Conservation (phyloP, 805 yeast species). For the Myxozyma neglecta region DNA sequence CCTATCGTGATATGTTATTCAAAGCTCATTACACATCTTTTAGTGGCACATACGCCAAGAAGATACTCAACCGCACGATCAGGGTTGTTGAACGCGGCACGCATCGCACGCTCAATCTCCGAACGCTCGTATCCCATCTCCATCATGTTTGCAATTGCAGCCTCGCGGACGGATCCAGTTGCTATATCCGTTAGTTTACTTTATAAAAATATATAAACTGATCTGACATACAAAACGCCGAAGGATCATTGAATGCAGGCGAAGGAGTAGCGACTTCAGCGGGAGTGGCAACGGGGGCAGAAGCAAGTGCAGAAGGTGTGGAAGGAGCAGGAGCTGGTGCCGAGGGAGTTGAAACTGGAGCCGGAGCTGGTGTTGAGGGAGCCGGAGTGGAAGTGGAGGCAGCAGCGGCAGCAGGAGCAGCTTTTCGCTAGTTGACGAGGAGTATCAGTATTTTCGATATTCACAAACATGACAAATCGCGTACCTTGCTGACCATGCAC, state of each 20-base stretch:
- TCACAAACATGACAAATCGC: not conserved
- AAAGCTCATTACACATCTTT: not conserved
- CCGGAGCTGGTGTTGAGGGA: slow-evolving; percentile 13
- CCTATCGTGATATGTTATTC: slow-evolving; percentile 41
- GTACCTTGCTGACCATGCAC: slow-evolving; percentile 74
- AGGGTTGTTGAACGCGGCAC: slow-evolving; percentile 96
- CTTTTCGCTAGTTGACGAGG: slow-evolving; percentile 5
- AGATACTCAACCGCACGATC: slow-evolving; percentile 97
- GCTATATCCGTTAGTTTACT: slow-evolving; percentile 42
- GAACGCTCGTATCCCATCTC: slow-evolving; percentile 94
- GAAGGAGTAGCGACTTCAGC: slow-evolving; percentile 34
- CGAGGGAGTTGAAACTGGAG: slow-evolving; percentile 32
- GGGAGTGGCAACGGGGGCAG: slow-evolving; percentile 29
- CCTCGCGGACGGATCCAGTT: slow-evolving; percentile 73
- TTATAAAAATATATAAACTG: slow-evolving; percentile 28
- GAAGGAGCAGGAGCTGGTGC: slow-evolving; percentile 28
- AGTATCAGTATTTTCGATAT: not conserved
- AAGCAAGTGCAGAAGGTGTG: slow-evolving; percentile 31
- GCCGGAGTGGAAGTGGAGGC: slow-evolving; percentile 21
- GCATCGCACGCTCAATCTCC: slow-evolving; percentile 84
- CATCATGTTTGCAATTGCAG: slow-evolving; percentile 77
- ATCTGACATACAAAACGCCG: slow-evolving; percentile 37
- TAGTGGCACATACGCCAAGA: slow-evolving; percentile 48
- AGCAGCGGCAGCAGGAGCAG: slow-evolving; percentile 30
- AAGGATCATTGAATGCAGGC: slow-evolving; percentile 40